Evolutionary conservation across 2,329 filamentous ascomycete genomes (phyloP).

Genomic region (Passalora sequoiae): DNA sequence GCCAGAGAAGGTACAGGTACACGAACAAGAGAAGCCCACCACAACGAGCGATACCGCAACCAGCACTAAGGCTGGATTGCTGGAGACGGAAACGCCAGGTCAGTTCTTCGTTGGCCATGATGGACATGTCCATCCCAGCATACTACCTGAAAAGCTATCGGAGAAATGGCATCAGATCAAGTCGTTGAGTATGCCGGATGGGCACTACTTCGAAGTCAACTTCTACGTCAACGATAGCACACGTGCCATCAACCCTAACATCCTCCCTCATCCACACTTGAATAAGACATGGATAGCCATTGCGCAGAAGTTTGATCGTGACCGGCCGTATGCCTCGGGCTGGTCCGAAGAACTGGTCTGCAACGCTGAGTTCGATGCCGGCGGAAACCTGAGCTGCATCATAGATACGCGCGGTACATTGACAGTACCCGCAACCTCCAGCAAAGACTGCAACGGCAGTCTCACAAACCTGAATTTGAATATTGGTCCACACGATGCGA

Average conservation of each 20-base stretch:
- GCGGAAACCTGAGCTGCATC: constrained; percentile 4
- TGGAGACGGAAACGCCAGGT: not conserved
- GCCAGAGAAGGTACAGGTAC: not conserved
- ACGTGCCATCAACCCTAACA: constrained; percentile 8
- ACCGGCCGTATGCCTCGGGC: constrained; percentile 1
- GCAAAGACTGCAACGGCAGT: constrained; percentile 6
- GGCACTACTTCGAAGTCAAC: constrained; percentile 9
- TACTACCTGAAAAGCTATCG: not conserved
- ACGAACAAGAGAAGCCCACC: not conserved
- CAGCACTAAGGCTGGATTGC: not conserved
- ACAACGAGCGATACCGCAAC: not conserved
- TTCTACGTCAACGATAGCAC: constrained; percentile 6
- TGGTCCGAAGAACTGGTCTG: constrained; percentile 9
- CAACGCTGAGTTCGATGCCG: constrained; percentile 2
- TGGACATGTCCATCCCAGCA: not conserved
- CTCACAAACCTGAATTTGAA: constrained; percentile 38
- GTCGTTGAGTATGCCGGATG: constrained; percentile 1
- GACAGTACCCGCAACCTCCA: constrained; percentile 1
- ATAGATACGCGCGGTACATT: not conserved
- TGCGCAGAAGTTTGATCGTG: constrained; percentile 5
- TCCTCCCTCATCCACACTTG: constrained; percentile 6
- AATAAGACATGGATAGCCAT: constrained; percentile 9
- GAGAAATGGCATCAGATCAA: constrained; percentile 6
- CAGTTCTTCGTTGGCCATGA: not conserved
- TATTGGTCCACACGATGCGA: constrained; percentile 54